phyloP scores from a whole-genome alignment of 306 rosid species.

The Cucurbita ficifolia region DNA sequence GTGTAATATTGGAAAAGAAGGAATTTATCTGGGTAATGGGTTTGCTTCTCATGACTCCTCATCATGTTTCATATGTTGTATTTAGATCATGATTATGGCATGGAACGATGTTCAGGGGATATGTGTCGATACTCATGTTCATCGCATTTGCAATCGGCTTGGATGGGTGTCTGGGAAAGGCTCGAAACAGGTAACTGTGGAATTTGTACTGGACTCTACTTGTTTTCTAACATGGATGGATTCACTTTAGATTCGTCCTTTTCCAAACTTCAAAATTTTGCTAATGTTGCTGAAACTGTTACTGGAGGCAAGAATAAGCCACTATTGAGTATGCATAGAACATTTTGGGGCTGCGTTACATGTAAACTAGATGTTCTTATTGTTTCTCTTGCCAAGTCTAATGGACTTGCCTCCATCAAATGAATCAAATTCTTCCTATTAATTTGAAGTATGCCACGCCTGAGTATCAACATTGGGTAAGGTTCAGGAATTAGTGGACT shows the following conservation, averaged over 20 bases:
- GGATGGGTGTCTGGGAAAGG: conserved; percentile 70
- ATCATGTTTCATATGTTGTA: conserved; percentile 10
- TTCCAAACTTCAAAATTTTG: neutral
- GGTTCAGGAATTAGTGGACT: too few relatives aligned
- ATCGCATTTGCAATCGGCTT: conserved; percentile 85
- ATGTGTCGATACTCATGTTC: conserved; percentile 94
- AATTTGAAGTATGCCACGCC: too few relatives aligned
- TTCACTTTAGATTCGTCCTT: neutral
- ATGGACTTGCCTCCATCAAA: neutral
- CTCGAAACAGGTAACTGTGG: conserved; percentile 51
- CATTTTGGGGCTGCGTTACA: neutral
- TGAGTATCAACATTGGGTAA: too few relatives aligned
- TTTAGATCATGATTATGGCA: conserved; percentile 78
- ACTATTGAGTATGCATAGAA: neutral
- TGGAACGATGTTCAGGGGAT: conserved; percentile 93
- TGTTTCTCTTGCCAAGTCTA: neutral
- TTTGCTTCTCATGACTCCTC: conserved; percentile 3
- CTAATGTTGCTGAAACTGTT: neutral
- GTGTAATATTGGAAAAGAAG: conserved; percentile 6
- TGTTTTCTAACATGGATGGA: conserved; percentile 1
- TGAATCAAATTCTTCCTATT: neutral
- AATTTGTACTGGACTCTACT: neutral
- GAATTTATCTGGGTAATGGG: neutral
- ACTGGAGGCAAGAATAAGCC: neutral
- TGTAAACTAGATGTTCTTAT: neutral